Conservation (phyloP, 1,139 yeast genomes). For the Suhomyces taliae region DNA sequence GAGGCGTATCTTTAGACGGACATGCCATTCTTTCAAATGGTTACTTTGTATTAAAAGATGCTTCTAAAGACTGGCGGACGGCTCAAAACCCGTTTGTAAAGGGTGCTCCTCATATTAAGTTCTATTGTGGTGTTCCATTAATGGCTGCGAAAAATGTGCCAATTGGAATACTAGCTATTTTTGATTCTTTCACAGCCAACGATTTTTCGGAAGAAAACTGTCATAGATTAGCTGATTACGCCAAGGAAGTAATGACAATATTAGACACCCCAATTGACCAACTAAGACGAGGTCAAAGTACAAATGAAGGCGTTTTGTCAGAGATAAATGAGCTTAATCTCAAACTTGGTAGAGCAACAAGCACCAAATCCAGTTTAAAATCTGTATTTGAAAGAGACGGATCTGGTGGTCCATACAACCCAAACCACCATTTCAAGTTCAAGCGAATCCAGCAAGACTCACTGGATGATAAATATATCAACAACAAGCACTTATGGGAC, state of each 20-base stretch:
- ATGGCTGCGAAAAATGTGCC: constrained; percentile 36
- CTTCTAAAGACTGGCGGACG: constrained; percentile 69
- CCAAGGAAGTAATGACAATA: constrained; percentile 45
- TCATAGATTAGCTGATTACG: constrained; percentile 33
- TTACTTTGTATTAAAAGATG: constrained; percentile 55
- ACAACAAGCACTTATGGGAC: constrained; percentile 34
- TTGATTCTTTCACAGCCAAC: constrained; percentile 49
- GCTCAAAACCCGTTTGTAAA: constrained; percentile 59
- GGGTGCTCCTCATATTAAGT: constrained; percentile 57
- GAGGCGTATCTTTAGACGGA: constrained; percentile 61
- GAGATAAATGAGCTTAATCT: constrained; percentile 30
- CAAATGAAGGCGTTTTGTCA: not conserved
- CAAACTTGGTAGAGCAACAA: constrained; percentile 58
- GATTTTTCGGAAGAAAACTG: constrained; percentile 37
- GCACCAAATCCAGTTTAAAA: constrained; percentile 28
- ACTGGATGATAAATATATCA: constrained; percentile 1
- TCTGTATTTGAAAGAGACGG: constrained; percentile 61
- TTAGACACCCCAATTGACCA: constrained; percentile 34
- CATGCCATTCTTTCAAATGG: constrained; percentile 63
- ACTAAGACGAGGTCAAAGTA: constrained; percentile 9
- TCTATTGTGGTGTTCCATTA: constrained; percentile 66
- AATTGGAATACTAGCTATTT: constrained; percentile 63
- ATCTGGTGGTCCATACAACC: constrained; percentile 57
- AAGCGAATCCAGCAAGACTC: constrained; percentile 11
- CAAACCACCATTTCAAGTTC: constrained; percentile 45